Conservation (phyloP, 352 stramenopile species). For the Globisporangium acanthophoron region DNA sequence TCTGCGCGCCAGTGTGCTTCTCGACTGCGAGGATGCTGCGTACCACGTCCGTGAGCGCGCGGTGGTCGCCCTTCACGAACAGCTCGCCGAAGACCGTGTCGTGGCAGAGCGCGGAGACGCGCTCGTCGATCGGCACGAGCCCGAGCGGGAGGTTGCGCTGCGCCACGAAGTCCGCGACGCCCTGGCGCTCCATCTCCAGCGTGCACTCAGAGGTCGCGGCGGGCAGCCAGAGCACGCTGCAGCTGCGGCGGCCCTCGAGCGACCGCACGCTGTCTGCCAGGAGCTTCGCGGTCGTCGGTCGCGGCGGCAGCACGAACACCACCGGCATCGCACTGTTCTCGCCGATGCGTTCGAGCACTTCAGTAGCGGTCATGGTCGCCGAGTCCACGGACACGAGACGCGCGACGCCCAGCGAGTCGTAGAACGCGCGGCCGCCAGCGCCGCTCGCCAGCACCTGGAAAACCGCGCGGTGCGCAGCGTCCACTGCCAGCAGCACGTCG, state of each 20-base stretch:
- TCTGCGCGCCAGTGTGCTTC: conserved; percentile 26
- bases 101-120: conserved; percentile 54
- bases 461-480: conserved; percentile 46
- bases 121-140: conserved; percentile 50
- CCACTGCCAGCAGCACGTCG: conserved; percentile 37
- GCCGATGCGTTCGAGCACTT: conserved; percentile 27
- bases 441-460: conserved; percentile 67
- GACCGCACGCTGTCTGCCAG: conserved; percentile 38
- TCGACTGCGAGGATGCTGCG: conserved; percentile 61
- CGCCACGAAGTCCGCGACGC: conserved; percentile 40
- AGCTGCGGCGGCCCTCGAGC: conserved; percentile 23
- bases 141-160: conserved; percentile 54
- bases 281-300: conserved; percentile 39
- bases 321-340: conserved; percentile 16
- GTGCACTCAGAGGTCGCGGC: conserved; percentile 44
- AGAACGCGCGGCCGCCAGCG: conserved; percentile 59
- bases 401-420: conserved; percentile 41
- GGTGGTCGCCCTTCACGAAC: conserved; percentile 59
- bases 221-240: conserved; percentile 58
- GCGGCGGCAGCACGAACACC: conserved; percentile 51
- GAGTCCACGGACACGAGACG: conserved; percentile 46
- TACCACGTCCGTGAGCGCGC: conserved; percentile 54
- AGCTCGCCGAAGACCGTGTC: conserved; percentile 65
- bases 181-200: conserved; percentile 75
- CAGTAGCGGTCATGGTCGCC: conserved; percentile 16